Conservation (phyloP, 2,329 filamentous ascomycete species). For the Truncatella angustata region DNA sequence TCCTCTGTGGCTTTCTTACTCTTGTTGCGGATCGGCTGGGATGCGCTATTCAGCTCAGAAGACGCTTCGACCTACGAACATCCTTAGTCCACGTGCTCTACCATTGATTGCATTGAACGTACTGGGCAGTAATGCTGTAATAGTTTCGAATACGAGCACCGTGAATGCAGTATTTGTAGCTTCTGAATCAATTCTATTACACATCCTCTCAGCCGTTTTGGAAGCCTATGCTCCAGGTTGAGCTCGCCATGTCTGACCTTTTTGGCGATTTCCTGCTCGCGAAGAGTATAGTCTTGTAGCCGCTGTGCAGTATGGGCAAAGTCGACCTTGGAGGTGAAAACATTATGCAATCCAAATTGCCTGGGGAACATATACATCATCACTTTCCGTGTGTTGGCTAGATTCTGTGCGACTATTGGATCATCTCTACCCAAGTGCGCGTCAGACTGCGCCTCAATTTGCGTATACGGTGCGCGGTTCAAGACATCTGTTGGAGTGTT, state of each 20-base stretch:
- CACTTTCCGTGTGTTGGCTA: constrained; percentile 62
- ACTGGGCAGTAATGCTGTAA: constrained; percentile 78
- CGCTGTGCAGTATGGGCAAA: constrained; percentile 64
- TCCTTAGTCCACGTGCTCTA: not conserved
- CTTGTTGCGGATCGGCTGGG: too few relatives aligned
- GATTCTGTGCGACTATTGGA: constrained; percentile 29
- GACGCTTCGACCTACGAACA: not conserved
- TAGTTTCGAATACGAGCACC: constrained; percentile 78
- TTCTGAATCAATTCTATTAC: constrained; percentile 59
- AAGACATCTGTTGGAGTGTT: constrained; percentile 63
- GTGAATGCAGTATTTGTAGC: constrained; percentile 67
- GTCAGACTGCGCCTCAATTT: constrained; percentile 8
- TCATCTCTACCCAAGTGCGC: constrained; percentile 4
- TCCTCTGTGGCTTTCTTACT: not conserved
- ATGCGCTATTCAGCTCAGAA: not conserved
- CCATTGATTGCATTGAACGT: constrained; percentile 14
- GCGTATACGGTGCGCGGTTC: constrained; percentile 60
- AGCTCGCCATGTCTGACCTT: too few relatives aligned
- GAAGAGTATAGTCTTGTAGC: constrained; percentile 80
- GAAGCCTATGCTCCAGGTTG: constrained; percentile 35
- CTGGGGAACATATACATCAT: constrained; percentile 93
- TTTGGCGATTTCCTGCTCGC: constrained; percentile 73
- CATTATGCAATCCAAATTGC: constrained; percentile 88
- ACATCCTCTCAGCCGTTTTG: constrained; percentile 67
- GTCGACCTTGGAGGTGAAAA: constrained; percentile 74